Conservation (phyloP, 495 filamentous ascomycete genomes). For the Arthonia radiata region DNA sequence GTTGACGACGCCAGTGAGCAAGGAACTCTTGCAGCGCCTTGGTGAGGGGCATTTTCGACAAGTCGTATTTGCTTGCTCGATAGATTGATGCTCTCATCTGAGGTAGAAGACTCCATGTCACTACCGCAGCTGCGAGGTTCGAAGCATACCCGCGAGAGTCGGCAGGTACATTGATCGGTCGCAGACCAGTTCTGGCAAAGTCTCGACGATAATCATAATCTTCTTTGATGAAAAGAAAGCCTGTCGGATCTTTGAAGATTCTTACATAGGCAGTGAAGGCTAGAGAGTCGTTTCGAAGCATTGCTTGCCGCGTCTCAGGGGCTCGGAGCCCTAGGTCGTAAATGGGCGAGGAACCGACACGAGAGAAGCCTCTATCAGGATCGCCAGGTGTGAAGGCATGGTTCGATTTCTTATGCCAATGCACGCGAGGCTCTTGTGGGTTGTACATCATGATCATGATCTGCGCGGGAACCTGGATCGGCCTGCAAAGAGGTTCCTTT, state of each 20-base stretch:
- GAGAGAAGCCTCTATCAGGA: slow-evolving; percentile 42
- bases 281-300: slow-evolving; percentile 37
- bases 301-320: slow-evolving; percentile 31
- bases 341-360: slow-evolving; percentile 37
- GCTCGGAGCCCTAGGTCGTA: slow-evolving; percentile 31
- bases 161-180: too few relatives aligned
- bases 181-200: slow-evolving; percentile 33
- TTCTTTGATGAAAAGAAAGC: slow-evolving; percentile 35
- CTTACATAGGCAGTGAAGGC: slow-evolving; percentile 40
- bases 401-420: slow-evolving; percentile 27
- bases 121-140: too few relatives aligned
- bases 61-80: too few relatives aligned
- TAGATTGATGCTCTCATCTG: too few relatives aligned
- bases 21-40: too few relatives aligned
- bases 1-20: too few relatives aligned
- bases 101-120: too few relatives aligned
- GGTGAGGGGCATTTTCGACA: too few relatives aligned
- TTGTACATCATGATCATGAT: slow-evolving; percentile 40
- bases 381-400: slow-evolving; percentile 34
- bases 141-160: too few relatives aligned
- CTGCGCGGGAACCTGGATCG: slow-evolving; percentile 29
- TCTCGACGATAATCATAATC: slow-evolving; percentile 12
- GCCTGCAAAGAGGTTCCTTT: slow-evolving; percentile 1
- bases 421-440: slow-evolving; percentile 35
- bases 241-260: slow-evolving; percentile 34